Conservation (phyloP, 441 rosid genomes). For the Erodium chrysanthum region DNA sequence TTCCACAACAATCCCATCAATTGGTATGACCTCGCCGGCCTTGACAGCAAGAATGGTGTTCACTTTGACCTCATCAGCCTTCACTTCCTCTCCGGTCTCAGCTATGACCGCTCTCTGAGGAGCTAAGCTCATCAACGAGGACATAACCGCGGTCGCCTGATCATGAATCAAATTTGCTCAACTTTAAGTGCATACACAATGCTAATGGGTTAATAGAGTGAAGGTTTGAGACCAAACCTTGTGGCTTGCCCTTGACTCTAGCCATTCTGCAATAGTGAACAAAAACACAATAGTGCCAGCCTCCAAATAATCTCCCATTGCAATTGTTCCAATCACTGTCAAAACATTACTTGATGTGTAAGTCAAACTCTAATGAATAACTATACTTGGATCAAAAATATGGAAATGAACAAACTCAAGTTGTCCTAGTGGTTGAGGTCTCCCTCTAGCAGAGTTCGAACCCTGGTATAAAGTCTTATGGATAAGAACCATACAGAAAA, state of each 20-base stretch:
- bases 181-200: neutral
- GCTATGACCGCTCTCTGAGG: slow-evolving; percentile 79
- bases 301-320: slow-evolving; percentile 60
- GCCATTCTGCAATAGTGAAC: slow-evolving; percentile 77
- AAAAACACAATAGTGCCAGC: slow-evolving; percentile 79
- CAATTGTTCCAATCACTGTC: slow-evolving; percentile 66
- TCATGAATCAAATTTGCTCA: neutral
- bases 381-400: too few relatives aligned
- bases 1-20: slow-evolving; percentile 77
- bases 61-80: slow-evolving; percentile 51
- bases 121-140: slow-evolving; percentile 63
- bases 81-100: slow-evolving; percentile 72
- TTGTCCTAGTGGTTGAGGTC: too few relatives aligned
- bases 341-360: slow-evolving; percentile 5
- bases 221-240: slow-evolving; percentile 33
- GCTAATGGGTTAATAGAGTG: neutral
- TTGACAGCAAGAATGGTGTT: slow-evolving; percentile 63
- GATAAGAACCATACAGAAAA: too few relatives aligned
- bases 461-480: too few relatives aligned
- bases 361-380: neutral
- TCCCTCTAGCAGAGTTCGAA: too few relatives aligned
- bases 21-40: slow-evolving; percentile 76
- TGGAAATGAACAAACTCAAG: too few relatives aligned
- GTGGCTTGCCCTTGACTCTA: slow-evolving; percentile 70
- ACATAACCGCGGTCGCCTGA: slow-evolving; percentile 83